Base-by-base conservation (phyloP, 2,329 filamentous ascomycete genomes). In the Fusarium nisikadoi region DNA sequence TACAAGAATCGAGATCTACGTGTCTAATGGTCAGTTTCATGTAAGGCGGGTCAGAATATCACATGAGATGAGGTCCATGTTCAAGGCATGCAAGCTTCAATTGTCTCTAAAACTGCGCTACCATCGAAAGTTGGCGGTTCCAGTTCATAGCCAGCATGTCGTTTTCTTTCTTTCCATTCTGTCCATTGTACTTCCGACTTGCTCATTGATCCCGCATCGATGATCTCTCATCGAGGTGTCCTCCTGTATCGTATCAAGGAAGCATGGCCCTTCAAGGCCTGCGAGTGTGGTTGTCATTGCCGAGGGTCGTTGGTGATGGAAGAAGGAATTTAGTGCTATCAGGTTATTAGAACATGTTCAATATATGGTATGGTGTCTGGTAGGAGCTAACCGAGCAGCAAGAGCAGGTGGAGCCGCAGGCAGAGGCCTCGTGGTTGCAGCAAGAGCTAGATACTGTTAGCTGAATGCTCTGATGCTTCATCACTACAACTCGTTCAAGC, bases 321-420 rank as follows among this genome's bases (percentile, higher is more conserved):
- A 39, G 41, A 57, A 74, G 52, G 42, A 56, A 72, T 76, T 77
- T 77, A 77, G 74, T 77, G 76, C 76, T 77, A 20, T 64, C 12
- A 20, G 27, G 29, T 45, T 53, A 58, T 77, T n/a, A 76, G 47
- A 53, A 3, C n/a, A 14, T 53, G 35, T 45, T 27, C 16, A 5
- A 17, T 16, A 35, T 5, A 25, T 13, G 5, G 3, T 0, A n/a
- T 35, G 2, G 1, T 33, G 6, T 9, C 5, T 20, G 8, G 19
- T 23, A 19, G 20, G 4, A 46, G 31, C 74, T 72, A 27, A 77
- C 76, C 68, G 54, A 46, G 75, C 76, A 77, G 76, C 76, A 77
- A 72, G 75, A 72, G 75, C 76, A 77, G 54, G 39, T 49, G 38
- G 13, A 14, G 14, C 41, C 11, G 73, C 75, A 77, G 47, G 55